Evolutionary conservation across 345 rosid genomes (phyloP).

Genomic region (Cochlearia excelsa): DNA sequence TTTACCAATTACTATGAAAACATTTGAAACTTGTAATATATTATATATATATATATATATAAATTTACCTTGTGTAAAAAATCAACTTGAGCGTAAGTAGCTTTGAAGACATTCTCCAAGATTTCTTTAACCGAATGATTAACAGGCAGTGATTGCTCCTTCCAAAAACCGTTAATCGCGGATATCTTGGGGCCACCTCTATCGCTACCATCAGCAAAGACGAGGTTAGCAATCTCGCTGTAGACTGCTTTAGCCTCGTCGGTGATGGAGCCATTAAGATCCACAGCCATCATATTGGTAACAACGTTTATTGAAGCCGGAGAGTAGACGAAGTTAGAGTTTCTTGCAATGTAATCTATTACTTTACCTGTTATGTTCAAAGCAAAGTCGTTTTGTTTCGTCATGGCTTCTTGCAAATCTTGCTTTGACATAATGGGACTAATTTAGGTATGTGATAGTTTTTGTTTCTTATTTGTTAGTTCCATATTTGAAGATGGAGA

Average conservation of each 20-base stretch:
- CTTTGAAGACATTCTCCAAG: constrained; percentile 17
- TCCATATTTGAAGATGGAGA: no score
- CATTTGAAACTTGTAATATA: not conserved
- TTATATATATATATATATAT: no score
- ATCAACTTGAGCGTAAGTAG: constrained; percentile 16
- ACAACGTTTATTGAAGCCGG: constrained; percentile 15
- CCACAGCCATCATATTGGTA: constrained; percentile 14
- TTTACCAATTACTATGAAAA: no score
- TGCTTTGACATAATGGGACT: no score
- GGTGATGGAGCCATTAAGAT: not conserved
- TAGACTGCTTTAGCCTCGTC: constrained; percentile 9
- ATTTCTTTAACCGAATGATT: not conserved
- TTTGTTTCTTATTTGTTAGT: no score
- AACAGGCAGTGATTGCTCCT: not conserved
- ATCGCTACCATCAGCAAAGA: constrained; percentile 9
- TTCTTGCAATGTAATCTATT: not conserved
- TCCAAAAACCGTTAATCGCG: constrained; percentile 17
- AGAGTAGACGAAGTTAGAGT: constrained; percentile 23
- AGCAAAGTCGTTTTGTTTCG: constrained; percentile 22
- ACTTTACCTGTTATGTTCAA: constrained; percentile 13
- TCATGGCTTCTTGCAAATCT: constrained; percentile 3
- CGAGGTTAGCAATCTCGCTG: not conserved
- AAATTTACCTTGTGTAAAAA: constrained; percentile 17
- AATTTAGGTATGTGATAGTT: no score
- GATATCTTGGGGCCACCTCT: constrained; percentile 10